Percentiles rank a stretch among this genome's conserved stretches.
These are phyloP conservation scores for Thraustotheca clavata DNA, from an alignment of 352 stramenopile species.

Conservation along the genomic window DNA sequence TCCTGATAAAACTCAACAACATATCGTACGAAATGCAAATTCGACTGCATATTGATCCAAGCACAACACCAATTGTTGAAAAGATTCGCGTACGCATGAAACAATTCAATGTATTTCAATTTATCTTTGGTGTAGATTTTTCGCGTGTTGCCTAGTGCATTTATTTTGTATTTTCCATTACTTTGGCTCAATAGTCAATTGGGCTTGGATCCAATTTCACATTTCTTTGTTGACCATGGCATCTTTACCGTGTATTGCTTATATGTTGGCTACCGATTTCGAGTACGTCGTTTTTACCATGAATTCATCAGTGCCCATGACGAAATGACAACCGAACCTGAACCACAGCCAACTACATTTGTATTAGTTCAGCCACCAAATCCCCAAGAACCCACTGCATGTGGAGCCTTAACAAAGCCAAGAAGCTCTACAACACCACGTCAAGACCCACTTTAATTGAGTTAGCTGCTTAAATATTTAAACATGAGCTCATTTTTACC, in stretches of 20 bases:
- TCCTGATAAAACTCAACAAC: not conserved
- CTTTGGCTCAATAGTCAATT: not conserved
- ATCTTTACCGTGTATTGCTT: not conserved
- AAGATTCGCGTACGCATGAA: not conserved
- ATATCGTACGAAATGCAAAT: not conserved
- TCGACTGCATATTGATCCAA: not conserved
- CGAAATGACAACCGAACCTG: not conserved
- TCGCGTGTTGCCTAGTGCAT: not conserved
- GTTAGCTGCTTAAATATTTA: too few species aligned
- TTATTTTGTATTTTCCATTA: not conserved
- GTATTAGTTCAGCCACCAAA: conserved; percentile 1
- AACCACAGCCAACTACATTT: not conserved
- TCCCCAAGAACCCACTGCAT: not conserved
- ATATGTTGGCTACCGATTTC: not conserved
- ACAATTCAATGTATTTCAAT: too few species aligned
- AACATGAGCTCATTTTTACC: too few species aligned
- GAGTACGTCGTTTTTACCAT: not conserved
- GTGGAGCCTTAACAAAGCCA: not conserved
- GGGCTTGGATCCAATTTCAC: not conserved
- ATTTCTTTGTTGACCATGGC: not conserved
- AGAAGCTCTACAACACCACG: not conserved
- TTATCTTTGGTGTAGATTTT: not conserved
- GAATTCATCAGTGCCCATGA: not conserved
- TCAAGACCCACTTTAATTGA: not conserved
- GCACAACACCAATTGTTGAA: not conserved